phyloP scores from a whole-genome alignment of 225 moss, liverwort and hornwort genomes.

The Pleurozium schreberi region DNA sequence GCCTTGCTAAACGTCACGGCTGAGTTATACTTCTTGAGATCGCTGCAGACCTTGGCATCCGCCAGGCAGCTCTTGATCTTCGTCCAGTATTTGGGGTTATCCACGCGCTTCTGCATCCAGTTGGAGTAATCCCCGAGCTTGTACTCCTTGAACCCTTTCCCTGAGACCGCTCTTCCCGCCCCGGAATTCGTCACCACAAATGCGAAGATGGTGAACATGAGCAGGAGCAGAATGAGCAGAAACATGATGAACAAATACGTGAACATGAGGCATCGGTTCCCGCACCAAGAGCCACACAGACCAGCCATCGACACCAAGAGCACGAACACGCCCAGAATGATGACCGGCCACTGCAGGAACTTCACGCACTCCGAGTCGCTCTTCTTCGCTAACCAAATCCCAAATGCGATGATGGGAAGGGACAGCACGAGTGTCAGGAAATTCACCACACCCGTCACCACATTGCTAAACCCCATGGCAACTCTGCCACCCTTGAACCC shows the following conservation, averaged over 20 bases:
- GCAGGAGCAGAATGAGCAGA: slow-evolving; percentile 65
- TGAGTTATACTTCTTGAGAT: slow-evolving; percentile 50
- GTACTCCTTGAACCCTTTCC: slow-evolving; percentile 87
- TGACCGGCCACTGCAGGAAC: slow-evolving; percentile 88
- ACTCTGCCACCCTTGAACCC: neutral
- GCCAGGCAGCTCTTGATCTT: slow-evolving; percentile 75
- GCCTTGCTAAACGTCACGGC: slow-evolving; percentile 42
- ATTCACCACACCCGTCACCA: slow-evolving; percentile 53
- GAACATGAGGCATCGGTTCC: slow-evolving; percentile 49
- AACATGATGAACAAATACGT: slow-evolving; percentile 70
- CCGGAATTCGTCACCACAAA: slow-evolving; percentile 93
- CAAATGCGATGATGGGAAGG: slow-evolving; percentile 56
- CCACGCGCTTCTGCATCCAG: slow-evolving; percentile 78
- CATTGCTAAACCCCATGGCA: slow-evolving; percentile 53
- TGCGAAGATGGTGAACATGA: slow-evolving; percentile 84
- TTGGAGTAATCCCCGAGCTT: slow-evolving; percentile 76
- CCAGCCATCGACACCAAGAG: slow-evolving; percentile 68
- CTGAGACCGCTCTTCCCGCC: slow-evolving; percentile 60
- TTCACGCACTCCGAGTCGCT: slow-evolving; percentile 60
- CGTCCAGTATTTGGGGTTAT: slow-evolving; percentile 55
- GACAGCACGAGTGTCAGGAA: slow-evolving; percentile 38
- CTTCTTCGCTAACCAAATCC: slow-evolving; percentile 78
- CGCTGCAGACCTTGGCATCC: slow-evolving; percentile 62
- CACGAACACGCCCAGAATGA: slow-evolving; percentile 64
- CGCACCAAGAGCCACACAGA: slow-evolving; percentile 55